phyloP scores from a whole-genome alignment of 169 alveolate species.

The Eimeria nieschulzi region DNA sequence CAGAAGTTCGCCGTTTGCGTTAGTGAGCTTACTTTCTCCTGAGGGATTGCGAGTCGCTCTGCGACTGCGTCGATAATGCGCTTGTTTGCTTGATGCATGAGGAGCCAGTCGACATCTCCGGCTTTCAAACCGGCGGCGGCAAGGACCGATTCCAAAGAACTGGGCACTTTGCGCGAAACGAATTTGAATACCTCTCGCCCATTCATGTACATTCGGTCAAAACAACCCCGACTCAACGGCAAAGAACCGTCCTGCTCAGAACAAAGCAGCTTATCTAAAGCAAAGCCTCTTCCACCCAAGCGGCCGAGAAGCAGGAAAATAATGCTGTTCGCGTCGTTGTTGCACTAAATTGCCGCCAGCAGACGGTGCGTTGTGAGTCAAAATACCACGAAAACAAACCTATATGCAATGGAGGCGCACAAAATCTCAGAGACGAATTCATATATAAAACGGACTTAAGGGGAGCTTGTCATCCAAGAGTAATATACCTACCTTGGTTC shows the following conservation, averaged over 20 bases:
- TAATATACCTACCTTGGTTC: not conserved
- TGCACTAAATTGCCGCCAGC: not conserved
- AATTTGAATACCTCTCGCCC: constrained; percentile 83
- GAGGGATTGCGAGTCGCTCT: constrained; percentile 75
- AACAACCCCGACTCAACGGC: constrained; percentile 33
- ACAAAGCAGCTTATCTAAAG: no score
- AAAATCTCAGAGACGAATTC: not conserved
- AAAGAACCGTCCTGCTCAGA: constrained; percentile 16
- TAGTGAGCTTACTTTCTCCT: constrained; percentile 73
- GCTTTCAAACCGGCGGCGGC: constrained; percentile 73
- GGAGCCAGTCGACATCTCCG: constrained; percentile 80
- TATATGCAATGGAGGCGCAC: not conserved
- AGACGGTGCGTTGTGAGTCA: not conserved
- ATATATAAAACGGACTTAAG: not conserved
- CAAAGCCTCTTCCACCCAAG: no score
- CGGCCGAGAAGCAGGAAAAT: no score
- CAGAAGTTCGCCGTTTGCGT: not conserved
- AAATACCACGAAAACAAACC: not conserved
- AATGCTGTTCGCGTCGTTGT: no score
- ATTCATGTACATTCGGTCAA: constrained; percentile 79
- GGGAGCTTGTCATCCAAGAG: no score
- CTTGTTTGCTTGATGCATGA: constrained; percentile 83
- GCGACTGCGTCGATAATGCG: constrained; percentile 83
- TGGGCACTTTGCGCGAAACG: constrained; percentile 79
- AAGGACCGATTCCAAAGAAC: constrained; percentile 69